Percentiles rank a stretch among this genome's conserved stretches.
Evolutionary conservation across 208 protist species (phyloP).

Genomic region (Leishmania major): DNA sequence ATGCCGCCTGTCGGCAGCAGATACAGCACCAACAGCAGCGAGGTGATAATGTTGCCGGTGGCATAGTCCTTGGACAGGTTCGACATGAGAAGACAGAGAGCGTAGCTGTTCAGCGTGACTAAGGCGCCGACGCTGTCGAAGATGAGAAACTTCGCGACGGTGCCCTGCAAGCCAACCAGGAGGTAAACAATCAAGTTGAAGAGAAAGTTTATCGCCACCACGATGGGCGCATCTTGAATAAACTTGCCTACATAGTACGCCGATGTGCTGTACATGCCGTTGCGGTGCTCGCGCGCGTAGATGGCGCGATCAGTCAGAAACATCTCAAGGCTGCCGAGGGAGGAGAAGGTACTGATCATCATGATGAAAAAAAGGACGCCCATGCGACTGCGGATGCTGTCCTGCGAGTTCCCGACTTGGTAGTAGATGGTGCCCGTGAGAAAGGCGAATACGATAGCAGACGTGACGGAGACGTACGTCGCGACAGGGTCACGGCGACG

Average conservation of each 20-base stretch:
- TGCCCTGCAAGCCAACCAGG: conserved; percentile 57
- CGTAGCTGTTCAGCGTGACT: conserved; percentile 67
- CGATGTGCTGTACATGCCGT: conserved; percentile 65
- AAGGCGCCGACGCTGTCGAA: conserved; percentile 50
- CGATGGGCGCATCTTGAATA: conserved; percentile 62
- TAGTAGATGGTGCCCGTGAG: conserved; percentile 81
- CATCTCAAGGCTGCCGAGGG: conserved; percentile 50
- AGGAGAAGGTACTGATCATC: conserved; percentile 74
- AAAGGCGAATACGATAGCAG: conserved; percentile 63
- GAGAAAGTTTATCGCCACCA: conserved; percentile 40
- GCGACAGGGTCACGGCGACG: conserved; percentile 61
- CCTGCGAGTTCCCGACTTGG: conserved; percentile 49
- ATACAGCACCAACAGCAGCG: conserved; percentile 66
- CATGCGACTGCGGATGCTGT: conserved; percentile 67
- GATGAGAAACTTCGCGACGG: conserved; percentile 41
- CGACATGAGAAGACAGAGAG: conserved; percentile 67
- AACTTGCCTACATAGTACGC: conserved; percentile 77
- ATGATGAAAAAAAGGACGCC: conserved; percentile 73
- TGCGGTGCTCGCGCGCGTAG: conserved; percentile 67
- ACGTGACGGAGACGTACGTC: conserved; percentile 42
- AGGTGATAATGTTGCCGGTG: conserved; percentile 58
- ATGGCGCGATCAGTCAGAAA: conserved; percentile 63
- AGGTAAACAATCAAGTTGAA: conserved; percentile 66
- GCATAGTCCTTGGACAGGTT: conserved; percentile 58
- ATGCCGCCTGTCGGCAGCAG: conserved; percentile 69